These are phyloP conservation scores for Bryoerythrophyllum caledonicum DNA, from an alignment of 225 moss, liverwort and hornwort species.

Conservation along the genomic window DNA sequence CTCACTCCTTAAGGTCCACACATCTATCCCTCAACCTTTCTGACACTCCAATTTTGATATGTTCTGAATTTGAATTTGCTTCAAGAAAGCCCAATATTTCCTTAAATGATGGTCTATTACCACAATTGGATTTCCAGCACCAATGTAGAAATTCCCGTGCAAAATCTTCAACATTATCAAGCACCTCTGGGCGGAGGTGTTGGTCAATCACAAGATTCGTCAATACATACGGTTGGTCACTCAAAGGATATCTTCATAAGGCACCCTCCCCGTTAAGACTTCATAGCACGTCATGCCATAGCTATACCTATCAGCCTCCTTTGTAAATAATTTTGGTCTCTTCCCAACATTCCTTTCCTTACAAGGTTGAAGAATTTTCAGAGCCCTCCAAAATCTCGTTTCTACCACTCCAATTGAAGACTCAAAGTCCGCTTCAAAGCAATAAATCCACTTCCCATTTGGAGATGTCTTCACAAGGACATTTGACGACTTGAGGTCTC, in stretches of 20 bases:
- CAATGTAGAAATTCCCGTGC: too few relatives aligned
- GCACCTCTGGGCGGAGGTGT: too few relatives aligned
- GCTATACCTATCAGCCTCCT: not conserved
- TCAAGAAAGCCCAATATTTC: too few relatives aligned
- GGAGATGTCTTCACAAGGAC: not conserved
- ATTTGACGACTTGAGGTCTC: not conserved
- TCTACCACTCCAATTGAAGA: not conserved
- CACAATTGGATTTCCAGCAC: too few relatives aligned
- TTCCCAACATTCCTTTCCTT: not conserved
- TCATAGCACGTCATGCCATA: not conserved
- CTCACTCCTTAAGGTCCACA: too few relatives aligned
- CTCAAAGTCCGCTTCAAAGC: not conserved
- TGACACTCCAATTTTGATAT: too few relatives aligned
- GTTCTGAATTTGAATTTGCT: too few relatives aligned
- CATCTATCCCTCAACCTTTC: too few relatives aligned
- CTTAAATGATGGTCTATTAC: too few relatives aligned
- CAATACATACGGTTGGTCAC: too few relatives aligned
- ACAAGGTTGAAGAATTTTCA: not conserved
- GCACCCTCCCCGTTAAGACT: not conserved
- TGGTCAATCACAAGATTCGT: too few relatives aligned
- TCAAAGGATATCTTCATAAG: not conserved
- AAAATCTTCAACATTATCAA: too few relatives aligned
- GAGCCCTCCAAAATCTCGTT: not conserved
- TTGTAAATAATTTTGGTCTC: not conserved
- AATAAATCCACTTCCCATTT: not conserved